Base-by-base conservation (phyloP, 208 protist species). In the Leishmania lainsoni region DNA sequence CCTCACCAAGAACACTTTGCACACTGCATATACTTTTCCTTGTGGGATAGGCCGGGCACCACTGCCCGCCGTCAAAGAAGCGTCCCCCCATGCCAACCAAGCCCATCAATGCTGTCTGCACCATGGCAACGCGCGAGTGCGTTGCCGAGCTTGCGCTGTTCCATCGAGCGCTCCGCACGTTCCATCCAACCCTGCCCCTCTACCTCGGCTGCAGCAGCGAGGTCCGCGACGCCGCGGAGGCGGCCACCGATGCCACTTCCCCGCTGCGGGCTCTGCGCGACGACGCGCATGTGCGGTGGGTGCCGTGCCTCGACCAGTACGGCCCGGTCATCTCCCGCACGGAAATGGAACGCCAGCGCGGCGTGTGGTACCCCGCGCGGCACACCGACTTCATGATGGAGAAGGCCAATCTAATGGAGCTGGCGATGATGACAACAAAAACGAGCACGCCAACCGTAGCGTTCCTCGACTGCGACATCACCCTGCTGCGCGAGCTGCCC, bases 361-460 rank as follows among this genome's bases (percentile, higher is more conserved):
- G 94, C 8, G 86, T 95, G 66, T 95, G 90, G 90, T 96, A 91
- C 74, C 84, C 88, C 4, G 84, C 92, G 26, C 83, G 91, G 17
- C 92, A 97, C 86, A 86, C 88, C 0, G 94, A 96, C 77, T 95
- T 94, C 82, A 97, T 96, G 92, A 94, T 97, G 91, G 92, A 97
- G 80, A 97, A 97, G 77, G 78, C 89, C n/a, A 90, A 92, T 72
- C 76, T 96, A 14, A 90, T 97, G 86, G 92, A 95, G 74, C 81
- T 86, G 20, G 90, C 93, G 9, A 83, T 96, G 86, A 59, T 83
- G 42, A 74, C 61, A 39, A 66, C 79, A 26, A 32, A 70, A 6
- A 26, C 72, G 2, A 75, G 48, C 16, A 66, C 51, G 61, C 76
- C 65, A n/a, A 74, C 52, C 42, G 69, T 79, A 9, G 89, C 90